These are phyloP conservation scores for Colletotrichum lindemuthianum DNA, from an alignment of 2,329 filamentous ascomycete genomes.

Conservation along the genomic window DNA sequence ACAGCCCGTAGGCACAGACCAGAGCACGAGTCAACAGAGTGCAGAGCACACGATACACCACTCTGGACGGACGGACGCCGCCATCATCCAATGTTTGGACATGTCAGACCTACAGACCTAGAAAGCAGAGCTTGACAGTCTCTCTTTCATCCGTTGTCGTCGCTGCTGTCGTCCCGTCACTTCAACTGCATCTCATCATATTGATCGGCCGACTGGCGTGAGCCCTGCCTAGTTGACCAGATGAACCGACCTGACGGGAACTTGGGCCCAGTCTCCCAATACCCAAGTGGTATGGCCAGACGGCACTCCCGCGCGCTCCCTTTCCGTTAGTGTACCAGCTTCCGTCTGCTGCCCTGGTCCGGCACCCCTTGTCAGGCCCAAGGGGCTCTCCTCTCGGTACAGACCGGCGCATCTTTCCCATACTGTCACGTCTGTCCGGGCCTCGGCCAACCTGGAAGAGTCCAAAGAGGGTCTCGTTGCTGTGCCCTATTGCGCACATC, in stretches of 20 bases:
- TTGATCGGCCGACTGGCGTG: conserved; percentile 20
- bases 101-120: background rate
- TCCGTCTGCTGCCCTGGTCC: conserved; percentile 27
- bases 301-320: conserved; percentile 29
- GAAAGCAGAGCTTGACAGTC: background rate
- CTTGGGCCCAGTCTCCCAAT: conserved; percentile 22
- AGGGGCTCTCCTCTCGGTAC: conserved; percentile 17
- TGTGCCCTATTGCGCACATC: background rate
- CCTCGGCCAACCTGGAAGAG: conserved; percentile 13
- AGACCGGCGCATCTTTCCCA: conserved; percentile 33
- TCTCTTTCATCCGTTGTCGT: conserved; percentile 22
- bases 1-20: no score
- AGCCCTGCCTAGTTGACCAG: conserved; percentile 5
- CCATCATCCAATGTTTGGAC: conserved; percentile 13
- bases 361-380: conserved; percentile 6
- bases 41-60: no score
- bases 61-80: background rate
- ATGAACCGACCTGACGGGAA: conserved; percentile 28
- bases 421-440: conserved; percentile 17
- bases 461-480: conserved; percentile 10
- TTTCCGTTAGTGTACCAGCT: conserved; percentile 12
- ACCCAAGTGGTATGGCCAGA: conserved; percentile 25
- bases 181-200: conserved; percentile 17
- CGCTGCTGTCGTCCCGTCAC: background rate
- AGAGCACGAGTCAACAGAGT: no score